Evolutionary conservation across 371 early-diverging fungal genomes (phyloP).

Genomic region (Mucor indicus): DNA sequence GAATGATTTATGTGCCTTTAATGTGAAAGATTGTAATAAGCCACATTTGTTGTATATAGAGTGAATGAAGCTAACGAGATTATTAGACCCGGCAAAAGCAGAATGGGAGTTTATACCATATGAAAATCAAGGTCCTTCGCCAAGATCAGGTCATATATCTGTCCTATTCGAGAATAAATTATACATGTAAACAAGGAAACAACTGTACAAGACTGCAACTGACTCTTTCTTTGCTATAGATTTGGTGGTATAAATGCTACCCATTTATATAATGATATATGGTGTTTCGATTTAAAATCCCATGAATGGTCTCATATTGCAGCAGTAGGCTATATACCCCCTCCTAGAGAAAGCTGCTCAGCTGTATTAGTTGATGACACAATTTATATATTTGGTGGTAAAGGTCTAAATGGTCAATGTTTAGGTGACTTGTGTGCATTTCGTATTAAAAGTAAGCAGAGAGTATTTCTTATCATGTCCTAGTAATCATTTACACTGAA

Average conservation of each 20-base stretch:
- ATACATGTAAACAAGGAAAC: slow-evolving; percentile 39
- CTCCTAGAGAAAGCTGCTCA: slow-evolving; percentile 58
- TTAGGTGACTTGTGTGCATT: slow-evolving; percentile 65
- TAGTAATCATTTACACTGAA: background rate
- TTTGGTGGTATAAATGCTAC: slow-evolving; percentile 67
- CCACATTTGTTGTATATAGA: background rate
- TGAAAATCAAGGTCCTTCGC: slow-evolving; percentile 38
- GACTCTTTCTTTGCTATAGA: slow-evolving; percentile 16
- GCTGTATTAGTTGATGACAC: slow-evolving; percentile 62
- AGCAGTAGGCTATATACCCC: slow-evolving; percentile 63
- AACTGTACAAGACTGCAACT: background rate
- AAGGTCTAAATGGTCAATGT: slow-evolving; percentile 46
- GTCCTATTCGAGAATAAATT: slow-evolving; percentile 42
- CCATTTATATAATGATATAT: slow-evolving; percentile 65
- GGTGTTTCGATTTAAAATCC: slow-evolving; percentile 53
- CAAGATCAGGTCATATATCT: slow-evolving; percentile 50
- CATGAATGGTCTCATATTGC: slow-evolving; percentile 54
- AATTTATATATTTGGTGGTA: slow-evolving; percentile 69
- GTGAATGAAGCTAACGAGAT: background rate
- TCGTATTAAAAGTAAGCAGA: slow-evolving; percentile 48
- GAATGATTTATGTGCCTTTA: slow-evolving; percentile 61
- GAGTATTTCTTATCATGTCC: too few relatives aligned
- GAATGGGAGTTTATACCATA: slow-evolving; percentile 42
- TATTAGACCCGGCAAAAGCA: slow-evolving; percentile 31
- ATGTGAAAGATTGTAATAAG: slow-evolving; percentile 49